Evolutionary conservation across 306 rosid species (phyloP).

Genomic region (Vigna hirtella): DNA sequence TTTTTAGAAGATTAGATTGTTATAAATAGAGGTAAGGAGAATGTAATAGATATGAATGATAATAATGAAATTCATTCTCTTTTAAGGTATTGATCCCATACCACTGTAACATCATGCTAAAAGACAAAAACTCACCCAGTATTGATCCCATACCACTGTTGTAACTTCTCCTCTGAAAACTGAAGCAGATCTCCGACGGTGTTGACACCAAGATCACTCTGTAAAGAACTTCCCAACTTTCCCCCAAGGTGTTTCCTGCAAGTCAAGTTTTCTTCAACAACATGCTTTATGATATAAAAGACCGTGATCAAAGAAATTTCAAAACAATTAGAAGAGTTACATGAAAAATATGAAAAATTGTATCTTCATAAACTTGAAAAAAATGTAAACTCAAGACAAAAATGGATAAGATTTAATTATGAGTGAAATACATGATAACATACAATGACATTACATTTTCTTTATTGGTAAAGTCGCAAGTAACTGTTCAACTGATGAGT

Average conservation of each 20-base stretch:
- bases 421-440: constrained; percentile 20
- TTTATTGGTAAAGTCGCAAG: constrained; percentile 88
- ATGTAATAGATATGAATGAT: too few species aligned
- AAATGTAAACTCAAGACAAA: constrained; percentile 21
- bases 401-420: not conserved
- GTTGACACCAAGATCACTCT: constrained; percentile 79
- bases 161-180: constrained; percentile 91
- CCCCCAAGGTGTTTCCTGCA: constrained; percentile 99
- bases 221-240: constrained; percentile 89
- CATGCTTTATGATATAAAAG: constrained; percentile 14
- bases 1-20: too few species aligned
- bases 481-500: constrained; percentile 80
- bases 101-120: constrained; percentile 21
- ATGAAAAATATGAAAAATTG: constrained; percentile 9
- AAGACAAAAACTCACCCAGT: constrained; percentile 68
- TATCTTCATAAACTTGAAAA: constrained; percentile 42
- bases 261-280: constrained; percentile 40
- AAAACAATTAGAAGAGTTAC: constrained; percentile 31
- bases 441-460: constrained; percentile 71
- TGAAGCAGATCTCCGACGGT: constrained; percentile 83
- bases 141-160: constrained; percentile 82
- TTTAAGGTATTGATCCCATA: too few species aligned
- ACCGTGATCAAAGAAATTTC: constrained; percentile 13
- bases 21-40: too few species aligned
- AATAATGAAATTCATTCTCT: too few species aligned